Evolutionary conservation across 331 rosid species (phyloP), one percentile per base, ranked within the genome.

Genomic region (Prunus yedoensis): DNA sequence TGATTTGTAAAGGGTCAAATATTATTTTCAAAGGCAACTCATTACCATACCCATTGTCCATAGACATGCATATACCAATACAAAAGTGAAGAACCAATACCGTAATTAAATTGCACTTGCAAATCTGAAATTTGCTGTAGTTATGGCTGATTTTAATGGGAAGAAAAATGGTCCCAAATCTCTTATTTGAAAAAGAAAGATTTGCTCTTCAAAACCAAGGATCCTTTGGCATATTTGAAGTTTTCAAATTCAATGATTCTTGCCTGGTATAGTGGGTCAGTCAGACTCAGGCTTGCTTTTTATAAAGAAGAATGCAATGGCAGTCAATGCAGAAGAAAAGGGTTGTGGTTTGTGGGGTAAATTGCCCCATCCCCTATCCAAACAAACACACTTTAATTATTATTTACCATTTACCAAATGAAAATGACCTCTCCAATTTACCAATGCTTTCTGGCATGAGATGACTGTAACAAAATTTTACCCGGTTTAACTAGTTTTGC

Each of bases 211-310:
- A 58, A 61, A n/a, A 28, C 15, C 9, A 50, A 61, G 32, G 79
- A 74, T 62, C 67, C 70, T 74, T 77, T 38, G 67, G 65, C 58
- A 69, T 47, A 15, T 38, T 70, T 76, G 59, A 30, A 56, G 59
- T 60, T 71, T 62, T 83, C 74, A 61, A 76, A 50, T 69, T 77
- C 75, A 68, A 72, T 77, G 82, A 84, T 84, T 80, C 80, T 71
- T 80, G 82, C 78, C 80, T 82, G 75, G 73, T 58, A 28, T 80
- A 68, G 84, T 73, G 87, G 87, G 78, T 77, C 81, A 61, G 47
- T 10, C 50, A 32, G 32, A 21, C 62, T 21, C 8, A 57, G 46
- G 50, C 30, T 32, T 76, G 77, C 76, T 18, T 77, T 73, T 74
- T 80, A 43, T 56, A 79, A 56, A 59, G 66, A 74, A 51, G 62